Evolutionary conservation across 2,329 filamentous ascomycete genomes (phyloP), one percentile per base, ranked within the genome.

Genomic region (Calonectria multiphialidica): DNA sequence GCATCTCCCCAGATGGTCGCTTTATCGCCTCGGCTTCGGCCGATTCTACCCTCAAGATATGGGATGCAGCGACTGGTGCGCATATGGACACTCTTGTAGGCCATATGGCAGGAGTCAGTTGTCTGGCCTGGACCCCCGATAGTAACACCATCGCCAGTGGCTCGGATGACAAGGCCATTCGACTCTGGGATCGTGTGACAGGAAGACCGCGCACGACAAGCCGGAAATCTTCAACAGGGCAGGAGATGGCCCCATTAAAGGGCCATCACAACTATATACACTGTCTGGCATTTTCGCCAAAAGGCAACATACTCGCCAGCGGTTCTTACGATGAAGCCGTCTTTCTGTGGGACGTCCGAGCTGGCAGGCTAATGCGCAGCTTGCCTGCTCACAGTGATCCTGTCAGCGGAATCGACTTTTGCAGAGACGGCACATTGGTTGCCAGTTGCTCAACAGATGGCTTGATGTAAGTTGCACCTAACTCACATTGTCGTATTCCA

Each of bases 211-310:
- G 88, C 71, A 85, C 84, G 37, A 87, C 83, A n/a, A 85, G 86
- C 21, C 82, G 84, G 25, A 84, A 82, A 69, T 80, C 81, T 3
- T 73, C 72, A 28, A 79, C 79, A 2, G 82, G 80, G 0, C 80
- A 85, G 80, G 87, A 88, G 33, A 86, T 87, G 77, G 86, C 87
- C 2, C 90, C 91, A 6, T 87, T 98, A 76, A 88, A 94, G 28
- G 96, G 97, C 2, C 97, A 99, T 80, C 95, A 98, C 83, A 98
- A 97, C 84, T 98, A 98, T 83, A 93, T 99, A 37, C 98, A 98
- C 84, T 95, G 93, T 63, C 88, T 99, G 40, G 95, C 96, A 7
- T 98, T 98, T 83, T 96, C 95, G n/a, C 97, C 97, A 2, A 98
- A 98, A 83, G 97, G 97, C 28, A 99, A 99, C 81, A 98, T 98